Evolutionary conservation across 177 flowering plant genomes (phyloP), one percentile per base, ranked within the genome.

Genomic region (Vitis hybrid): DNA sequence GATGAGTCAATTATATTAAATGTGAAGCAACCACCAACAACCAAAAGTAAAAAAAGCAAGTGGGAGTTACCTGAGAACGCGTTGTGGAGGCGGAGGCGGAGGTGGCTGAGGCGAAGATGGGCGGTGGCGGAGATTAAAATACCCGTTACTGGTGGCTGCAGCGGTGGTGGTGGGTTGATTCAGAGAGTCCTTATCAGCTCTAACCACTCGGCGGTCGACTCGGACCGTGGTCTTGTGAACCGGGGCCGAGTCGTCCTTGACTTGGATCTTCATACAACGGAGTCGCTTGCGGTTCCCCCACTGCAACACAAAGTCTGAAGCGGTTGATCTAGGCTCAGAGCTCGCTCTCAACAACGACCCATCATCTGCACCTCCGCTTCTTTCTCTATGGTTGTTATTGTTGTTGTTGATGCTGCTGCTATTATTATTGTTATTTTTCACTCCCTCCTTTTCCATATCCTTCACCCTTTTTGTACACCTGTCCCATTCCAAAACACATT

Each of bases 211-310:
- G 1, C 92, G 84, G 62, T 85, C 87, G 21, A 87, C 83, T 57
- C 93, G 86, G 65, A 73, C 84, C 31, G 85, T 78, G 21, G 85
- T 79, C 60, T 77, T 75, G 2, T 65, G 79, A 56, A 61, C 75
- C 75, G 78, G 66, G 56, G 77, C 31, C 16, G 83, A 60, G 16
- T 68, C 78, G 74, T 77, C 80, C 16, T 79, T 87, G 14, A 71
- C 81, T 71, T 84, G 90, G 65, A 84, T 68, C 83, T 92, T 92
- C 93, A 87, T 88, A 65, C 94, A 89, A 64, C 97, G 77, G 49
- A 84, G 83, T 50, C 97, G 80, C 74, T 91, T 91, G 79, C 94
- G 87, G 67, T 82, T 90, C 7, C 97, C 97, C 97, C 97, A 91
- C 86, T 90, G 97, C 72, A 90, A 70, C 6, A 74, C 91, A 51